A percentile compares a stretch with the other conserved stretches of the same genome.
Conservation (phyloP, 2,329 filamentous ascomycete species). For the Aspergillus japonicus region DNA sequence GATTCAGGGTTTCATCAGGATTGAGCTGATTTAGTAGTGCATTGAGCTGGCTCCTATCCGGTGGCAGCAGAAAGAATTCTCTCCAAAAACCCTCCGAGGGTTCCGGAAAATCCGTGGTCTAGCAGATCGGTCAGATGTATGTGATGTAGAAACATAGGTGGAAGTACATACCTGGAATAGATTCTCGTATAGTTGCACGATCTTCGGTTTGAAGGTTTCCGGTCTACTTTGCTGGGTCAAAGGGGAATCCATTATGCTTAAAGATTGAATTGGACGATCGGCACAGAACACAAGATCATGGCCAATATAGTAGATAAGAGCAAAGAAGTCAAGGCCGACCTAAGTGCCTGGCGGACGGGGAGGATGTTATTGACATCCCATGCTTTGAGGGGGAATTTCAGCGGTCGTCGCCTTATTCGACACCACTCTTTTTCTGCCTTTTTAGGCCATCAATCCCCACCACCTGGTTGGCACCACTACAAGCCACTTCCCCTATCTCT, state of each 20-base stretch:
- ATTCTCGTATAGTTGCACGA: conserved; percentile 82
- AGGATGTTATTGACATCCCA: conserved; percentile 2
- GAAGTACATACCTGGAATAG: conserved; percentile 62
- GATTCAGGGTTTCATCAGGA: conserved; percentile 71
- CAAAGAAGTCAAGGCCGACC: not conserved
- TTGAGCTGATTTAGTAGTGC: conserved; percentile 67
- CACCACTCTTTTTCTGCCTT: conserved; percentile 15
- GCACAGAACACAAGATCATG: conserved; percentile 18
- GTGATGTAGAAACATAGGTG: not conserved
- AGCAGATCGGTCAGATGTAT: conserved; percentile 24
- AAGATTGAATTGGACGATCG: conserved; percentile 10
- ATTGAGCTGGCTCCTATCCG: conserved; percentile 69
- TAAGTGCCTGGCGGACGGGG: not conserved
- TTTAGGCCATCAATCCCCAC: conserved; percentile 14
- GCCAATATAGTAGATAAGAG: conserved; percentile 18
- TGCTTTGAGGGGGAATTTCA: not conserved
- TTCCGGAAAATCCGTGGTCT: conserved; percentile 66
- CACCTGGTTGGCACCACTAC: not conserved
- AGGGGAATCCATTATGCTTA: conserved; percentile 75
- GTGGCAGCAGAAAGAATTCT: conserved; percentile 88
- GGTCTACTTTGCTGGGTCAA: conserved; percentile 89
- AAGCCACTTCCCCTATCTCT: conserved; percentile 9
- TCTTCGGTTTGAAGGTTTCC: conserved; percentile 89
- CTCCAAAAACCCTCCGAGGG: conserved; percentile 90
- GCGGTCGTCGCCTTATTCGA: conserved; percentile 12